phyloP scores from a whole-genome alignment of 1,284 basidiomycete species.

The Fomes fomentarius region DNA sequence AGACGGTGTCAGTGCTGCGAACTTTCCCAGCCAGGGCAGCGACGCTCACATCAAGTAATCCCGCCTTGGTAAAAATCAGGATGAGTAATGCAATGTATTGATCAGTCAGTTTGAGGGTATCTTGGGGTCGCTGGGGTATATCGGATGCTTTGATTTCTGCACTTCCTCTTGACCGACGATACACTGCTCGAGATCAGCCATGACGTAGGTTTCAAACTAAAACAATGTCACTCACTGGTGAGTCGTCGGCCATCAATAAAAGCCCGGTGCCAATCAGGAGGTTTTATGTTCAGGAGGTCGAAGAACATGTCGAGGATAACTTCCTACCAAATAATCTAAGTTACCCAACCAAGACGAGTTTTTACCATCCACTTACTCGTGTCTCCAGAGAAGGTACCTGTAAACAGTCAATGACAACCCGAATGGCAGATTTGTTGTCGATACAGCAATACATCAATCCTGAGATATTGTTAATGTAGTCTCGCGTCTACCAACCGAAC shows the following conservation, averaged over 20 bases:
- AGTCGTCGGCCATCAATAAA: slow-evolving; percentile 87
- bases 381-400: slow-evolving; percentile 88
- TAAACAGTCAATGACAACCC: slow-evolving; percentile 84
- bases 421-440: slow-evolving; percentile 85
- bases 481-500: too few species aligned
- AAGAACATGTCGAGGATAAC: slow-evolving; percentile 94
- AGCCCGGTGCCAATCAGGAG: slow-evolving; percentile 88
- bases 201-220: neutral
- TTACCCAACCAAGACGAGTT: too few species aligned
- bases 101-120: slow-evolving; percentile 83
- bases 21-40: neutral
- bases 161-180: slow-evolving; percentile 56
- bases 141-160: slow-evolving; percentile 36
- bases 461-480: too few species aligned
- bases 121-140: slow-evolving; percentile 50
- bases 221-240: slow-evolving; percentile 65
- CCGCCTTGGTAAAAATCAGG: slow-evolving; percentile 85
- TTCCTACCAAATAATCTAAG: slow-evolving; percentile 56
- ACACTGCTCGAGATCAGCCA: slow-evolving; percentile 52
- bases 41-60: slow-evolving; percentile 79
- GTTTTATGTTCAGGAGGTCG: slow-evolving; percentile 89
- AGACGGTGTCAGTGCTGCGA: neutral
- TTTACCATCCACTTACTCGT: slow-evolving; percentile 76
- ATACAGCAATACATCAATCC: slow-evolving; percentile 95
- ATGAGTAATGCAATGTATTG: slow-evolving; percentile 94